Conservation (phyloP, 139 green algal genomes). For the Dunaliella primolecta region DNA sequence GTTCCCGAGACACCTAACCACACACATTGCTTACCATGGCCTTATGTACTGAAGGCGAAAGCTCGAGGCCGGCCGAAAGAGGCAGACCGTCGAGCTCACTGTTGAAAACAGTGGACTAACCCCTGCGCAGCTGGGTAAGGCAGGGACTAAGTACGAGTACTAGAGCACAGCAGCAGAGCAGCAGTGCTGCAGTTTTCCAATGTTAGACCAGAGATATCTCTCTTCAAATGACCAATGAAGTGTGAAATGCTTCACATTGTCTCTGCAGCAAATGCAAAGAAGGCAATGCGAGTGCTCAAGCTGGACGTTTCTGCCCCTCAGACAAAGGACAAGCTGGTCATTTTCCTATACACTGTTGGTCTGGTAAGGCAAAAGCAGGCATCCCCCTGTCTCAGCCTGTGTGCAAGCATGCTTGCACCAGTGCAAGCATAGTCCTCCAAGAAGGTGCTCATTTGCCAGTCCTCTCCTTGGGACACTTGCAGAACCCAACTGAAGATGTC, state of each 20-base stretch:
- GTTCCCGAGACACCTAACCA: no score
- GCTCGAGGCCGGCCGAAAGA: neutral
- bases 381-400: neutral
- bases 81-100: neutral
- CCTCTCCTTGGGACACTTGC: neutral
- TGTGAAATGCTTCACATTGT: no score
- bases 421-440: neutral
- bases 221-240: no score
- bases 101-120: constrained; percentile 32
- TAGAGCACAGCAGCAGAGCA: neutral
- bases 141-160: neutral
- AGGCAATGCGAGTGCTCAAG: constrained; percentile 35
- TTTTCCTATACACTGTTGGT: constrained; percentile 49
- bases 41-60: neutral
- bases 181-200: no score
- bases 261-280: constrained; percentile 35
- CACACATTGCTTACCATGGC: no score
- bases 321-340: constrained; percentile 38
- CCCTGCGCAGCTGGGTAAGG: constrained; percentile 21
- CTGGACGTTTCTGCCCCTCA: constrained; percentile 20
- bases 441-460: constrained; percentile 3
- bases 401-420: constrained; percentile 4
- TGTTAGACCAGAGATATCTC: no score
- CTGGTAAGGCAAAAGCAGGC: constrained; percentile 36
- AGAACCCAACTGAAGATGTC: constrained; percentile 41